Conservation (phyloP, 768 basidiomycete genomes). For the Mycena vulgaris region DNA sequence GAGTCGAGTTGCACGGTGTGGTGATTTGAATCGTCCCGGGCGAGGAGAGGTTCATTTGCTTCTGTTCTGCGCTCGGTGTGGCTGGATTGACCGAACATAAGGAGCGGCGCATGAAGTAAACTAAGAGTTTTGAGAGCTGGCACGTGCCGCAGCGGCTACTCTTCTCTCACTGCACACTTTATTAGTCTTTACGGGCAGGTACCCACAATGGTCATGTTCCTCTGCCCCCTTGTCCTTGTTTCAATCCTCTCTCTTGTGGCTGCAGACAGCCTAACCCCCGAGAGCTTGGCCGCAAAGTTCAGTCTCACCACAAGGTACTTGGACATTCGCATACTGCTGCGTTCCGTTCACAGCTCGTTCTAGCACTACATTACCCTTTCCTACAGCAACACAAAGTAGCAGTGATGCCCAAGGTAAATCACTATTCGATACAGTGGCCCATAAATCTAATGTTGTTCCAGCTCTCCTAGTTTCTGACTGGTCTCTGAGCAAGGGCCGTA, state of each 20-base stretch:
- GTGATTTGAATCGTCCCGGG: slow-evolving; percentile 55
- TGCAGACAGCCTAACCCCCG: slow-evolving; percentile 31
- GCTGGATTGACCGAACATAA: slow-evolving; percentile 38
- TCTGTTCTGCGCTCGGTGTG: slow-evolving; percentile 47
- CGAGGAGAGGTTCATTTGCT: slow-evolving; percentile 73
- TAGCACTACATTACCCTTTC: slow-evolving; percentile 76
- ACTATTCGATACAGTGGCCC: neutral
- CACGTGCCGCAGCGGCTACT: no score
- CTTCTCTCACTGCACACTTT: neutral
- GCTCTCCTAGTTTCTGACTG: slow-evolving; percentile 69
- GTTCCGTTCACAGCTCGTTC: slow-evolving; percentile 64
- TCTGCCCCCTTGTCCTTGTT: slow-evolving; percentile 1
- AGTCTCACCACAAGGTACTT: slow-evolving; percentile 40
- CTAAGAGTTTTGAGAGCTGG: no score
- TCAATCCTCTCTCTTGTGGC: slow-evolving; percentile 18
- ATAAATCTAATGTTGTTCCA: neutral
- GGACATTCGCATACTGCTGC: slow-evolving; percentile 56
- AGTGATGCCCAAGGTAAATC: slow-evolving; percentile 57
- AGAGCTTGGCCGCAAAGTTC: slow-evolving; percentile 31
- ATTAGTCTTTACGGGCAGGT: slow-evolving; percentile 15
- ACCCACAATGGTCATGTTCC: slow-evolving; percentile 13
- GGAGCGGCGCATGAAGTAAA: neutral
- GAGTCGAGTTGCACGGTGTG: slow-evolving; percentile 65
- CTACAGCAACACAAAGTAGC: slow-evolving; percentile 70
- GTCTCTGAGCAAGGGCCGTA: slow-evolving; percentile 72